phyloP scores from a whole-genome alignment of 352 stramenopile species.

The Globisporangium megalacanthum region DNA sequence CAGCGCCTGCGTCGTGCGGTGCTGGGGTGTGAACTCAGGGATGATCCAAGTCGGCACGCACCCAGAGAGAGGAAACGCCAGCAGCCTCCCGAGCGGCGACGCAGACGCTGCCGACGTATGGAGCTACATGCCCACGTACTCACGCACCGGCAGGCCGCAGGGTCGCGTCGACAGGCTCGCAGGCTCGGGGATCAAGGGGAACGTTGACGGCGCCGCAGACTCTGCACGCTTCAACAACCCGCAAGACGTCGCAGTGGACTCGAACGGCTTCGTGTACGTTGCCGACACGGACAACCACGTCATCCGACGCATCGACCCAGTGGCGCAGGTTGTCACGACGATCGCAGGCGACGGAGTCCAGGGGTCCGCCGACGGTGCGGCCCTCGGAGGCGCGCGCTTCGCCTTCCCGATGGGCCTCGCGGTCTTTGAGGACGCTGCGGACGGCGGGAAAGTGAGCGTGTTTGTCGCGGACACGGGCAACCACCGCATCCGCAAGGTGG shows the following conservation, averaged over 20 bases:
- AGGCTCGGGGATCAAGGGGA: slow-evolving; percentile 71
- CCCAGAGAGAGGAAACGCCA: slow-evolving; percentile 27
- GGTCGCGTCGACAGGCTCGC: slow-evolving; percentile 89
- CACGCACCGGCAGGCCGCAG: slow-evolving; percentile 66
- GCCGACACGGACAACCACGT: slow-evolving; percentile 93
- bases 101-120: slow-evolving; percentile 61
- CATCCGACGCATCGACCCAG: slow-evolving; percentile 78
- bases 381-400: slow-evolving; percentile 36
- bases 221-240: slow-evolving; percentile 87
- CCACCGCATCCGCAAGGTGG: slow-evolving; percentile 74
- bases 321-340: slow-evolving; percentile 37
- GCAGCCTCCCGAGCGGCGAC: slow-evolving; percentile 21
- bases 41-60: slow-evolving; percentile 23
- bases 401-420: slow-evolving; percentile 68
- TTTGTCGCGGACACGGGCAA: slow-evolving; percentile 82
- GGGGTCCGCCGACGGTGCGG: slow-evolving; percentile 41
- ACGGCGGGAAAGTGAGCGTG: slow-evolving; percentile 28
- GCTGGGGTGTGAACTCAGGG: slow-evolving; percentile 82
- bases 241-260: slow-evolving; percentile 89
- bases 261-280: slow-evolving; percentile 91
- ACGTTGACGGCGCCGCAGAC: slow-evolving; percentile 55
- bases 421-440: slow-evolving; percentile 36
- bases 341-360: slow-evolving; percentile 47
- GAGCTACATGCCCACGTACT: slow-evolving; percentile 37
- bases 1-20: slow-evolving; percentile 83